Evolutionary conservation across 768 basidiomycete species (phyloP).

Genomic region (Leccinum broughii): DNA sequence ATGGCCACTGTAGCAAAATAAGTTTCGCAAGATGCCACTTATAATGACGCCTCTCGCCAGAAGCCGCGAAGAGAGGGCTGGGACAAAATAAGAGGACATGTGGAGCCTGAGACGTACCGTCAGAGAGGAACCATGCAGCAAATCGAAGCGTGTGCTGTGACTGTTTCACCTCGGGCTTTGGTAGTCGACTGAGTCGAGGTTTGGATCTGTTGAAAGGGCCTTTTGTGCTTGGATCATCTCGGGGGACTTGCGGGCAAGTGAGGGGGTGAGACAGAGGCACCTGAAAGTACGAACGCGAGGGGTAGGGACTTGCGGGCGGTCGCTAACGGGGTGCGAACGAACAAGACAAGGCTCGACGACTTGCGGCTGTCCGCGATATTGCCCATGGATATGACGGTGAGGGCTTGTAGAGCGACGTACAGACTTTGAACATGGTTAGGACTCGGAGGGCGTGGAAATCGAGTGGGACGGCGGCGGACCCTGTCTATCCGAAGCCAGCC

Average conservation of each 20-base stretch:
- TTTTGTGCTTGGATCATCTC: conserved; percentile 48
- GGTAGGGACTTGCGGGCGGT: conserved; percentile 77
- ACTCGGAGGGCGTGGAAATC: too few species aligned
- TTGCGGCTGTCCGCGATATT: conserved; percentile 86
- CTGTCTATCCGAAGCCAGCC: too few species aligned
- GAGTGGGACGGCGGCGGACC: conserved; percentile 26
- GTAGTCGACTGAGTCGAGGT: conserved; percentile 28
- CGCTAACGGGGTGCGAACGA: conserved; percentile 36
- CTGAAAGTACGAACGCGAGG: conserved; percentile 68
- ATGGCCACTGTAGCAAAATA: too few species aligned
- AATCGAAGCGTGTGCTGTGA: conserved; percentile 89
- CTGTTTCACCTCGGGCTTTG: conserved; percentile 53
- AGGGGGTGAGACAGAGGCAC: conserved; percentile 73
- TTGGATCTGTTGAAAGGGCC: conserved; percentile 7
- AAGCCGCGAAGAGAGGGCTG: neutral
- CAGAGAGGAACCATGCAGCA: conserved; percentile 91
- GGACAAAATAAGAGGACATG: neutral
- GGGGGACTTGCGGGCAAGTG: conserved; percentile 63
- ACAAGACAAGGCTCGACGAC: conserved; percentile 28
- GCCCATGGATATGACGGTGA: conserved; percentile 93
- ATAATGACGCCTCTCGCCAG: too few species aligned
- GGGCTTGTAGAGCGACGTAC: conserved; percentile 85
- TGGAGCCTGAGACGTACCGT: conserved; percentile 52
- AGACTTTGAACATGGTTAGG: conserved; percentile 47
- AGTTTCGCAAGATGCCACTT: too few species aligned